These are phyloP conservation scores for Sporothrix brunneoviolacea DNA, from an alignment of 2,329 filamentous ascomycete genomes.

Conservation along the genomic window DNA sequence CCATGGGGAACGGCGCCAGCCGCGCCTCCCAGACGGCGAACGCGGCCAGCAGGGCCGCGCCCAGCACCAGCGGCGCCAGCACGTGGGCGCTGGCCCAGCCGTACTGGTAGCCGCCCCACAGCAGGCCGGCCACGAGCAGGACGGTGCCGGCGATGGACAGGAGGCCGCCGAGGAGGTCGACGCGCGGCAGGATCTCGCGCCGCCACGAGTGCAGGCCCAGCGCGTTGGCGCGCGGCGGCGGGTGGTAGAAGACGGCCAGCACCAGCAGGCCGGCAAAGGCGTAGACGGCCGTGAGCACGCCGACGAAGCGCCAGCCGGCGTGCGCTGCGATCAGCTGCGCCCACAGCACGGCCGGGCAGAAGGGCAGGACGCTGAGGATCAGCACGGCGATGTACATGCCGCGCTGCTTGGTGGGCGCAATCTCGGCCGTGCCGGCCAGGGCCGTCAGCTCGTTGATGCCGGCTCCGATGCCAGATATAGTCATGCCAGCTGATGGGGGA, in stretches of 20 bases:
- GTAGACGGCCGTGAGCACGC: constrained; percentile 46
- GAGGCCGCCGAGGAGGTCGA: constrained; percentile 46
- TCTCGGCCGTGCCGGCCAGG: constrained; percentile 59
- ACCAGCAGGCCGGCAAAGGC: constrained; percentile 44
- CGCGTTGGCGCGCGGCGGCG: constrained; percentile 40
- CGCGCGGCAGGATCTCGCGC: constrained; percentile 35
- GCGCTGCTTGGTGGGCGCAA: constrained; percentile 58
- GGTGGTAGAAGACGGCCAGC: constrained; percentile 46
- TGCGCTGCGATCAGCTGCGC: constrained; percentile 45
- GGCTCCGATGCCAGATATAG: constrained; percentile 56
- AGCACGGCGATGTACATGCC: constrained; percentile 56
- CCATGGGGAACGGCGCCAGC: constrained; percentile 43
- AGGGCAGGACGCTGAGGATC: constrained; percentile 56
- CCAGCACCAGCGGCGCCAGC: constrained; percentile 44
- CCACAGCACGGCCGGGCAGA: constrained; percentile 56
- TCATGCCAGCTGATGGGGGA: constrained; percentile 40
- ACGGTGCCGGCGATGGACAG: constrained; percentile 43
- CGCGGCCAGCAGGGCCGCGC: constrained; percentile 37
- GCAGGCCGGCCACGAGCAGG: constrained; percentile 43
- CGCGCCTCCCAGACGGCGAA: constrained; percentile 53
- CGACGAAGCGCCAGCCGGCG: constrained; percentile 49
- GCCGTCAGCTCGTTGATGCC: constrained; percentile 64
- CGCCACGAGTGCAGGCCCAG: constrained; percentile 30
- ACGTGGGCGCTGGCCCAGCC: constrained; percentile 37
- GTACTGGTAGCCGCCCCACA: constrained; percentile 32